Conservation (phyloP, 2,329 filamentous ascomycete species). For the Leptographium galeiforme region DNA sequence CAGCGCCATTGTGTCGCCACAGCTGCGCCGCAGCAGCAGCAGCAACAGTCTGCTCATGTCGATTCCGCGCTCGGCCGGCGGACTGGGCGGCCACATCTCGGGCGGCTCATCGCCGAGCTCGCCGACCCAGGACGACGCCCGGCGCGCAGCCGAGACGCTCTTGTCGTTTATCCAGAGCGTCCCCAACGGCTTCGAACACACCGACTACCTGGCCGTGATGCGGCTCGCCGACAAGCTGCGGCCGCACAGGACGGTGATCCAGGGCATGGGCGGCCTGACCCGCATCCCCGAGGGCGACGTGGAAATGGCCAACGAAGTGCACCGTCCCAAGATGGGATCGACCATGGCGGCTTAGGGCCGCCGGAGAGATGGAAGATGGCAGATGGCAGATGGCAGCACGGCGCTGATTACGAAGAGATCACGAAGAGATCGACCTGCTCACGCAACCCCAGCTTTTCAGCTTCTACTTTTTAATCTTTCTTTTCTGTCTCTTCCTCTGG, state of each 20-base stretch:
- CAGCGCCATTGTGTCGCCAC: conserved; percentile 26
- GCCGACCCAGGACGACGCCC: conserved; percentile 74
- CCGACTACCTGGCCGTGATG: conserved; percentile 64
- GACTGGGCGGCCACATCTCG: conserved; percentile 8
- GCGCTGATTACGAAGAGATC: too few species aligned
- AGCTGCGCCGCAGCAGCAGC: conserved; percentile 38
- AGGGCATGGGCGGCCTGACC: conserved; percentile 34
- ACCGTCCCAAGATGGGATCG: conserved; percentile 22
- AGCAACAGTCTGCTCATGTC: conserved; percentile 28
- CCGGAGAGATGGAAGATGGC: too few species aligned
- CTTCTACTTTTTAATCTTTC: conserved; percentile 6
- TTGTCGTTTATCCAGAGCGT: conserved; percentile 69
- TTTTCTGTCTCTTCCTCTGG: conserved; percentile 3
- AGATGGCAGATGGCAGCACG: too few species aligned
- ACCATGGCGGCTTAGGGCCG: conserved; percentile 17
- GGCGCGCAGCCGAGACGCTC: conserved; percentile 67
- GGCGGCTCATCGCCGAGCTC: conserved; percentile 48
- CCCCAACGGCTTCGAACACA: conserved; percentile 52
- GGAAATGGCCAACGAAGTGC: conserved; percentile 29
- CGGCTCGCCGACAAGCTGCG: conserved; percentile 79
- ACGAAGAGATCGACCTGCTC: conserved; percentile 19
- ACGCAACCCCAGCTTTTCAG: conserved; percentile 15
- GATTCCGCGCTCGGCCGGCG: conserved; percentile 14
- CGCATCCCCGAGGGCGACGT: conserved; percentile 44
- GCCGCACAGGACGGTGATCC: conserved; percentile 30